Percentiles rank a stretch among this genome's conserved stretches.
phyloP scores from a whole-genome alignment of 176 grass and related monocot species.

The Phyllostachys edulis region DNA sequence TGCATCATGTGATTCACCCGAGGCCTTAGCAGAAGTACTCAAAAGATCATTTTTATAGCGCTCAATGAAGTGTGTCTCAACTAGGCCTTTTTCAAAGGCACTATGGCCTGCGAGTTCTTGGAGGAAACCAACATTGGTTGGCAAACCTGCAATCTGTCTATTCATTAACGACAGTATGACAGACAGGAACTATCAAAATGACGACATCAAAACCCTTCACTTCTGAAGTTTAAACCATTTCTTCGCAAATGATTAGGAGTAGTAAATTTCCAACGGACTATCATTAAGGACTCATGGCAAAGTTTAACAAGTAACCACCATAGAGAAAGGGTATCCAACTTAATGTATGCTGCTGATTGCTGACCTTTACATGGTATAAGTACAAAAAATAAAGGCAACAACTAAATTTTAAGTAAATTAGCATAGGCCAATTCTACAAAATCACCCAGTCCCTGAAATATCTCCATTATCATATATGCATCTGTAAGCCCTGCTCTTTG shows the following conservation, averaged over 20 bases:
- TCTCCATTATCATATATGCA: neutral
- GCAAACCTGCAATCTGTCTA: constrained; percentile 87
- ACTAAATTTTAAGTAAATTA: neutral
- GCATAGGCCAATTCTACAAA: neutral
- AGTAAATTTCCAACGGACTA: neutral
- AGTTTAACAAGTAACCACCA: neutral
- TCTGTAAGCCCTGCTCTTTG: neutral
- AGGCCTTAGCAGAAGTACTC: constrained; percentile 45
- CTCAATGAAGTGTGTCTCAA: constrained; percentile 92
- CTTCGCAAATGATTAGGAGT: neutral
- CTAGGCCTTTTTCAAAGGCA: constrained; percentile 79
- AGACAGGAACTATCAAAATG: constrained; percentile 24
- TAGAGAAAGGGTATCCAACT: neutral
- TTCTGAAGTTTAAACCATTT: neutral
- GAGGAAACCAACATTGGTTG: constrained; percentile 84
- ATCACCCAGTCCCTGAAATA: neutral
- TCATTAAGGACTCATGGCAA: neutral
- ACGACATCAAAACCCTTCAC: constrained; percentile 3
- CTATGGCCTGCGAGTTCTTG: constrained; percentile 79
- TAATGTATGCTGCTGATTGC: neutral
- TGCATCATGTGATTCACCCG: constrained; percentile 39
- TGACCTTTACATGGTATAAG: neutral
- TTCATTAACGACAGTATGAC: constrained; percentile 30
- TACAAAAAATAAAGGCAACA: neutral
- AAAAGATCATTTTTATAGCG: constrained; percentile 70